Evolutionary conservation across 495 filamentous ascomycete genomes (phyloP), one percentile per base, ranked within the genome.

Genomic region (Margaritispora aquatica): DNA sequence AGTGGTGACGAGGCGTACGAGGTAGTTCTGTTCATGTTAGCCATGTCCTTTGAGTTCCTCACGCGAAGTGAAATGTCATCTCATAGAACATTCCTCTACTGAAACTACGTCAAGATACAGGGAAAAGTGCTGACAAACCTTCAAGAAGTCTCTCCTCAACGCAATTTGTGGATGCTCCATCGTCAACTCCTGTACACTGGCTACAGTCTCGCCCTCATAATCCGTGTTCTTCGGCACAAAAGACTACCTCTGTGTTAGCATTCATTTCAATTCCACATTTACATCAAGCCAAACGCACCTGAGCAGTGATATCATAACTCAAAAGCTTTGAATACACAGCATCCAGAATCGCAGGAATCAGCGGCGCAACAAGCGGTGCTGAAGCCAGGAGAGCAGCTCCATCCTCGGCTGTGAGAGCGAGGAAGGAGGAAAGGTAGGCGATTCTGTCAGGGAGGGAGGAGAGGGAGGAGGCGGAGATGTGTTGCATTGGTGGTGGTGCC

Each of bases 151-250:
- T 60, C 72, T 73, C n/a, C 73, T 54, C 50, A 72, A 63, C 23
- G 67, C 67, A 34, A 76, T 72, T 55, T 74, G 71, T 3, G 71
- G 73, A 55, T 75, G 69, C n/a, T 70, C 64, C 17, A 71, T 29
- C 5, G 49, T 62, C 38, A 76, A 59, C 48, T 69, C 62, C 20
- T 61, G 55, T 22, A 64, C 64, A 21, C 68, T 68, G 13, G 64
- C 60, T 2, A 70, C 17, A 0, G 31, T 48, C 2, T 67, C 63
- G 0, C 71, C 73, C 0, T 66, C 56, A 55, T 69, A 74, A 15
- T 65, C 72, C 3, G 72, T 70, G 29, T 73, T 70, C n/a, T 63
- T 65, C 1, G 72, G 73, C 1, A 73, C 63, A 55, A 75, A 75
- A 2, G 73, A 44, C 38, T 44, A 17, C n/a, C n/a, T n/a, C n/a